phyloP scores from a whole-genome alignment of 1,284 basidiomycete species.

The Ceratobasidium theobromae region DNA sequence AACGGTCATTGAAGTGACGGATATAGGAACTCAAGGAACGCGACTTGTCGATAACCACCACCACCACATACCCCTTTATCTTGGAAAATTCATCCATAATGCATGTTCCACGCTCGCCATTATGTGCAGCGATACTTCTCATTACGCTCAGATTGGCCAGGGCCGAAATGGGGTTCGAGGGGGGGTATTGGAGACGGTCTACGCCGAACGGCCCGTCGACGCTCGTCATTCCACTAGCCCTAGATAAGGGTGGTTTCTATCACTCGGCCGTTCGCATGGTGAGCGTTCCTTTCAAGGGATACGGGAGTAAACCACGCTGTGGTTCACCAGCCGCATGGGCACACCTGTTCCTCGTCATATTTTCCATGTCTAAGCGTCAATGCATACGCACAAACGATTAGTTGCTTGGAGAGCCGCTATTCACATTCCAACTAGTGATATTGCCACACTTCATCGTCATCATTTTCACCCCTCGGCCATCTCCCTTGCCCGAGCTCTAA shows the following conservation, averaged over 20 bases:
- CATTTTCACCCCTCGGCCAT: no score
- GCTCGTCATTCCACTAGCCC: constrained; percentile 14
- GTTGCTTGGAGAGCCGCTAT: no score
- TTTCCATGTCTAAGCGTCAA: no score
- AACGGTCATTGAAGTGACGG: not conserved
- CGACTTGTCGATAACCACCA: not conserved
- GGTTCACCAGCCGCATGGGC: no score
- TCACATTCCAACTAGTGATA: no score
- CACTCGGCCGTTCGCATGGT: constrained; percentile 23
- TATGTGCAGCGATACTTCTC: not conserved
- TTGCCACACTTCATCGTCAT: no score
- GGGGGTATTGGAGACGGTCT: constrained; percentile 16
- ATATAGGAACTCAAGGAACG: not conserved
- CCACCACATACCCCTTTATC: constrained; percentile 2
- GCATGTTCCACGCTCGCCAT: not conserved
- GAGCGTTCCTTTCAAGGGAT: no score
- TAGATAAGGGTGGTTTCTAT: constrained; percentile 9
- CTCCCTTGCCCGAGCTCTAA: no score
- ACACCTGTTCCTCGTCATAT: no score
- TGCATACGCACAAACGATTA: no score
- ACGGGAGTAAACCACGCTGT: no score
- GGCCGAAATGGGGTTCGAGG: constrained; percentile 5
- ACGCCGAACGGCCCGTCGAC: not conserved
- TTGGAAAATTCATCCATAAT: not conserved
- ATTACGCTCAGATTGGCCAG: not conserved